Percentiles rank a stretch among this genome's conserved stretches.
phyloP scores from a whole-genome alignment of 2,329 filamentous ascomycete genomes.

The Talaromyces piceae region DNA sequence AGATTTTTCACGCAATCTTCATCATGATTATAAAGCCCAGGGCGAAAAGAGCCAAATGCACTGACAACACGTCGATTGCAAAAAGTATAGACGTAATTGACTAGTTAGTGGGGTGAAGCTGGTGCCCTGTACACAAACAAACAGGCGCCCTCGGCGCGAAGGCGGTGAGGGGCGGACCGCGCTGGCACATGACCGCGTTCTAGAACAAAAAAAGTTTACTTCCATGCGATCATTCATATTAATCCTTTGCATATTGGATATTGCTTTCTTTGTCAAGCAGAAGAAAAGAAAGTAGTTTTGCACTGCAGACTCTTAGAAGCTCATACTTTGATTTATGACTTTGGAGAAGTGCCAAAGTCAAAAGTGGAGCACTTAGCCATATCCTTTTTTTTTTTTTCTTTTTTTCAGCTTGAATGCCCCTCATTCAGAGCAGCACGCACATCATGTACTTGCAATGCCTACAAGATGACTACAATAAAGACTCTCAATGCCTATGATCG shows the following conservation, averaged over 20 bases:
- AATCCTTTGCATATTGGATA: not conserved
- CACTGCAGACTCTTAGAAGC: not conserved
- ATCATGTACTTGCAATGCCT: slow-evolving; percentile 4
- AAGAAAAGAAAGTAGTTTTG: not conserved
- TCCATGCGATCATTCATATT: not conserved
- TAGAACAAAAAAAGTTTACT: not conserved
- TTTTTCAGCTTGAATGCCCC: not conserved
- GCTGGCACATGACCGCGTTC: not conserved
- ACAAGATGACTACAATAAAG: slow-evolving; percentile 27
- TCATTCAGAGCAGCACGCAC: not conserved
- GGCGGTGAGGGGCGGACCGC: slow-evolving; percentile 20
- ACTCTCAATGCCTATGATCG: slow-evolving; percentile 67
- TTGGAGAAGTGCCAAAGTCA: not conserved
- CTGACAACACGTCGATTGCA: slow-evolving; percentile 34
- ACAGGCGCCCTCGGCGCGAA: slow-evolving; percentile 16
- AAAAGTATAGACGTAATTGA: slow-evolving; percentile 27
- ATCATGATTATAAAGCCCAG: slow-evolving; percentile 41
- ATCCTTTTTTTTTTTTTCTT: not conserved
- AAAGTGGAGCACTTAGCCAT: not conserved
- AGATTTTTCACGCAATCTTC: not conserved
- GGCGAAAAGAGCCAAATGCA: slow-evolving; percentile 30
- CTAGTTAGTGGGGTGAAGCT: slow-evolving; percentile 6
- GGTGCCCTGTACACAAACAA: slow-evolving; percentile 28
- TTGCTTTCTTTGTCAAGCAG: not conserved
- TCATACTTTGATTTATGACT: not conserved